Evolutionary conservation across 371 early-diverging fungal species (phyloP).

Genomic region (Mucor piriformis): DNA sequence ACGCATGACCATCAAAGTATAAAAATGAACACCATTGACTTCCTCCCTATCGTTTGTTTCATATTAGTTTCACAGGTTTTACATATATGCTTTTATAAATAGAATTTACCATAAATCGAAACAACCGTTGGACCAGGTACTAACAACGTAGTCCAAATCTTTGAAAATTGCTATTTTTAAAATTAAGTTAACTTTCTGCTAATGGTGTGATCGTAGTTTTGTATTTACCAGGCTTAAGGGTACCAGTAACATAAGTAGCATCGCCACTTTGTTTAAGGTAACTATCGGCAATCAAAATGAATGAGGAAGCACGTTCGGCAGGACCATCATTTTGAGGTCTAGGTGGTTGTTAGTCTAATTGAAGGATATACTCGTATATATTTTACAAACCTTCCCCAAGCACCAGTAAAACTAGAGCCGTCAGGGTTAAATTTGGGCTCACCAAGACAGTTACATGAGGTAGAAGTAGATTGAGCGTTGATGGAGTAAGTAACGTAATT

Average conservation of each 20-base stretch:
- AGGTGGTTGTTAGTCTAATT: no score
- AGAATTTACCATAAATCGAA: slow-evolving; percentile 51
- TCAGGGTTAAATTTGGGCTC: slow-evolving; percentile 80
- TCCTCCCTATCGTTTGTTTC: slow-evolving; percentile 52
- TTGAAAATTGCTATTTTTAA: slow-evolving; percentile 33
- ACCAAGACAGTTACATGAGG: slow-evolving; percentile 59
- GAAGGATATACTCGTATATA: no score
- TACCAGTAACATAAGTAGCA: slow-evolving; percentile 30
- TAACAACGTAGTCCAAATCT: slow-evolving; percentile 69
- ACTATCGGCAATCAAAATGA: slow-evolving; percentile 52
- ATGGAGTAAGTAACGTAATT: slow-evolving; percentile 41
- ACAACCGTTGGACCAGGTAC: slow-evolving; percentile 43
- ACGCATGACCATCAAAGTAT: slow-evolving; percentile 68
- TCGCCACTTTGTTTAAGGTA: slow-evolving; percentile 31
- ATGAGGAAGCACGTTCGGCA: slow-evolving; percentile 65
- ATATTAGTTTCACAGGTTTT: background rate
- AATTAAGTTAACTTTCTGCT: no score
- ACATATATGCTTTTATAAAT: no score
- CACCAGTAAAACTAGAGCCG: slow-evolving; percentile 52
- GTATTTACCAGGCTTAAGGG: slow-evolving; percentile 17
- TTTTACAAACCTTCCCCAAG: slow-evolving; percentile 67
- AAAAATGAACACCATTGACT: slow-evolving; percentile 63
- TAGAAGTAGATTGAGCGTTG: slow-evolving; percentile 32
- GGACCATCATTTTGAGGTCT: slow-evolving; percentile 86
- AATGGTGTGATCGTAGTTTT: no score